Evolutionary conservation across 1,139 yeast genomes (phyloP), one percentile per base, ranked within the genome.

Genomic region (Magnusiomyces sp.): DNA sequence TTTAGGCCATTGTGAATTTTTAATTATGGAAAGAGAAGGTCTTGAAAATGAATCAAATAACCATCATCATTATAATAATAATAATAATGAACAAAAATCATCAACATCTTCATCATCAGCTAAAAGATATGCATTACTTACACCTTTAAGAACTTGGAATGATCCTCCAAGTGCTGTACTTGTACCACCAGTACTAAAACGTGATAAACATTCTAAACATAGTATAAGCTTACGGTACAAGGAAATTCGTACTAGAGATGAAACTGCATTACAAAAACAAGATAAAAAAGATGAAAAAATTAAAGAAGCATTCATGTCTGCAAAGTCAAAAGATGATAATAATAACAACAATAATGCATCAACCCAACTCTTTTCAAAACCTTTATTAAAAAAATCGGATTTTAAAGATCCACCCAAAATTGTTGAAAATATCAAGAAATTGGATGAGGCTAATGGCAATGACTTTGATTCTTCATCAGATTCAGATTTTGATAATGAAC

Each of bases 1-100:
- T 63, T 79, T 89, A 16, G 90, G 89, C 0, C 94, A 89, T 64
- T 90, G 96, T 60, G 80, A 82, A 56, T 83, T 84, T 63, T 71
- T 89, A 40, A 76, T 83, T 34, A 85, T 89, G 95, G 87, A 85
- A 62, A 72, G 75, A 52, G 68, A 65, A 14, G 46, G 43, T 11
- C 6, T 34, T 34, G 70, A 68, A 2, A n/a, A n/a, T n/a, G n/a
- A n/a, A n/a, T n/a, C n/a, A n/a, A n/a, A n/a, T n/a, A n/a, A n/a
- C n/a, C n/a, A n/a, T n/a, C n/a, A n/a, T n/a, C n/a, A n/a, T n/a
- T n/a, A n/a, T n/a, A n/a, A n/a, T n/a, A n/a, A n/a, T n/a, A n/a
- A n/a, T n/a, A n/a, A n/a, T n/a, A n/a, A n/a, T n/a, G n/a, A n/a
- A n/a, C n/a, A n/a, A n/a, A n/a, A n/a, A n/a, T n/a, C n/a, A n/a